phyloP scores from a whole-genome alignment of 2,329 filamentous ascomycete genomes.

The Chaetomiaceae sp. region DNA sequence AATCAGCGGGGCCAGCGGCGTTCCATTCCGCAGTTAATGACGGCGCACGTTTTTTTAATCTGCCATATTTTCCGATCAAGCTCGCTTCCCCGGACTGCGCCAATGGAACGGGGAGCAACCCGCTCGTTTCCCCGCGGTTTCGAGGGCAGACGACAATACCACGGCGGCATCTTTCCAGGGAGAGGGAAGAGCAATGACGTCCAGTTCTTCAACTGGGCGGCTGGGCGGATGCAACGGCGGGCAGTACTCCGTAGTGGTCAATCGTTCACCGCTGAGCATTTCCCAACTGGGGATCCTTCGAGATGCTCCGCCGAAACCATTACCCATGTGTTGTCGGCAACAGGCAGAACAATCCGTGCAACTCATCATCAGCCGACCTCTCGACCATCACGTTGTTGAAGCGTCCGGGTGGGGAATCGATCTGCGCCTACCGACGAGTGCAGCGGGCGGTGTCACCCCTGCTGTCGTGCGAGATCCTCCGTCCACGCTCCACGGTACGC shows the following conservation, averaged over 20 bases:
- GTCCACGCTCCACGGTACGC: too few relatives aligned
- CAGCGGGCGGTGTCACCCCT: too few relatives aligned
- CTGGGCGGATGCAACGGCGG: conserved; percentile 1
- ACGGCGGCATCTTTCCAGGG: background rate
- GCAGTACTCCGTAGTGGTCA: background rate
- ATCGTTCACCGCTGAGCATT: conserved; percentile 8
- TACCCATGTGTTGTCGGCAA: conserved; percentile 1
- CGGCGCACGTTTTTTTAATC: conserved; percentile 22
- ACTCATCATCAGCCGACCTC: background rate
- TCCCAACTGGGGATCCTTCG: conserved; percentile 21
- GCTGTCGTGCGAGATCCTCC: too few relatives aligned
- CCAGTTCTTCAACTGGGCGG: too few relatives aligned
- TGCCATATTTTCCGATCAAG: conserved; percentile 23
- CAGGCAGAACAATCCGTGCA: background rate
- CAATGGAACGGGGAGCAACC: conserved; percentile 5
- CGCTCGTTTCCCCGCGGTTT: conserved; percentile 9
- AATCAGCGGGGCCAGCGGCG: conserved; percentile 16
- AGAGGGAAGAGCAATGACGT: background rate
- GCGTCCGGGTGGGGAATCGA: too few relatives aligned
- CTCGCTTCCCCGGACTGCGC: conserved; percentile 11
- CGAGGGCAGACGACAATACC: conserved; percentile 2
- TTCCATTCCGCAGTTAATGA: conserved; percentile 24
- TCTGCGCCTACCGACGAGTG: too few relatives aligned
- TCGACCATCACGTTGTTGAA: too few relatives aligned
- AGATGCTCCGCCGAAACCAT: conserved; percentile 21